Base-by-base conservation (phyloP, 768 basidiomycete genomes). In the Neoboletus subvelutipes region DNA sequence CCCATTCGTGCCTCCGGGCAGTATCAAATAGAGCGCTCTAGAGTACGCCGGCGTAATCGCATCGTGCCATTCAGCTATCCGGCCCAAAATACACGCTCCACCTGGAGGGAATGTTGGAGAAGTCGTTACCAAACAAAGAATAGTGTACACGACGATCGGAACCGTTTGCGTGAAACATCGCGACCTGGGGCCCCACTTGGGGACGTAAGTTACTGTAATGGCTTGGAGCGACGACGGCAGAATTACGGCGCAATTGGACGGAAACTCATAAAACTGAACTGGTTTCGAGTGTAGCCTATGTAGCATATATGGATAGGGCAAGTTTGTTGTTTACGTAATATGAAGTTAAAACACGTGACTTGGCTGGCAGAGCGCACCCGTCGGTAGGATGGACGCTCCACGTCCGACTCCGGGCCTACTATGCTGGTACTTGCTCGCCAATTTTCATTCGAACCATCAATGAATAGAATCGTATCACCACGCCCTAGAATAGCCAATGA, bases 281-380 rank as follows among this genome's bases (percentile, higher is more conserved):
- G 31, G 31, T 33, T 33, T 33, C 11, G 4, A 33, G 11, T 33
- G 31, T 33, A 33, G 12, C 11, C 29, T 4, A 28, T 28, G 4
- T n/a, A n/a, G n/a, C n/a, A n/a, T n/a, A n/a, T n/a, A n/a, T n/a
- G n/a, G n/a, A n/a, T n/a, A n/a, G n/a, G n/a, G n/a, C n/a, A n/a
- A n/a, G n/a, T n/a, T n/a, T n/a, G n/a, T n/a, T n/a, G n/a, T 33
- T 33, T 34, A 34, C 12, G 33, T 34, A 34, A 34, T 12, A 33
- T 18, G 9, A 39, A 39, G 37, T 57, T 6, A 62, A 64, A 28
- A 0, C 63, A 65, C 50, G 63, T 64, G 63, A 64, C 50, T 39
- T 5, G 33, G 15, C 39, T 13, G 45, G 50, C 46, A 43, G 17
- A 26, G 20, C 36, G 12, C 41, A 17, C n/a, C 18, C 7, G 9